Conservation (phyloP, 768 basidiomycete genomes). For the Coprinopsis sp. region DNA sequence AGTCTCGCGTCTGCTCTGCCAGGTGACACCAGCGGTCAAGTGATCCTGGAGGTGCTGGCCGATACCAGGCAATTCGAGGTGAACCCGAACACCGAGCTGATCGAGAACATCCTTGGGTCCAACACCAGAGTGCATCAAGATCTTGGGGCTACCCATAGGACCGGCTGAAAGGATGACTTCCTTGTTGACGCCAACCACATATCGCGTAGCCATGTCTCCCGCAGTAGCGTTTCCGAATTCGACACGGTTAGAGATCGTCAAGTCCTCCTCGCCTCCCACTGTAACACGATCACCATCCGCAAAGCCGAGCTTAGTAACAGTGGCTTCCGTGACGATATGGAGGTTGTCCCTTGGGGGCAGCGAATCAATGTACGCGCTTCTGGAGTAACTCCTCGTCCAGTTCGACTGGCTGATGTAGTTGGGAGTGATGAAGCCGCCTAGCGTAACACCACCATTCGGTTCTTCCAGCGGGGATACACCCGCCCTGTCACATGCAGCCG, state of each 20-base stretch:
- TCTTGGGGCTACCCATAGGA: slow-evolving; percentile 44
- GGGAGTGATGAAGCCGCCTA: slow-evolving; percentile 51
- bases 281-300: slow-evolving; percentile 36
- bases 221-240: slow-evolving; percentile 36
- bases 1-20: slow-evolving; percentile 23
- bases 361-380: slow-evolving; percentile 60
- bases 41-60: slow-evolving; percentile 56
- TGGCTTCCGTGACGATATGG: slow-evolving; percentile 51
- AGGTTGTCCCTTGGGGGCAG: slow-evolving; percentile 53
- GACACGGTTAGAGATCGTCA: slow-evolving; percentile 24
- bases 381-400: slow-evolving; percentile 62
- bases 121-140: slow-evolving; percentile 50
- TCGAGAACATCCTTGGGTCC: slow-evolving; percentile 45
- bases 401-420: slow-evolving; percentile 58
- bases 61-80: slow-evolving; percentile 45
- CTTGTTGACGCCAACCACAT: slow-evolving; percentile 47
- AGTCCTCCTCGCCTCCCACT: slow-evolving; percentile 4
- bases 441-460: slow-evolving; percentile 43
- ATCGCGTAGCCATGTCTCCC: slow-evolving; percentile 12
- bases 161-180: slow-evolving; percentile 38
- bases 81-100: slow-evolving; percentile 35
- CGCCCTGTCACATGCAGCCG: slow-evolving; percentile 37
- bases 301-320: slow-evolving; percentile 50
- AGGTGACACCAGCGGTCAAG: slow-evolving; percentile 29
- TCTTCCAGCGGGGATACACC: slow-evolving; percentile 39